Conservation (phyloP, 768 basidiomycete genomes). For the Termitomyces sp. region DNA sequence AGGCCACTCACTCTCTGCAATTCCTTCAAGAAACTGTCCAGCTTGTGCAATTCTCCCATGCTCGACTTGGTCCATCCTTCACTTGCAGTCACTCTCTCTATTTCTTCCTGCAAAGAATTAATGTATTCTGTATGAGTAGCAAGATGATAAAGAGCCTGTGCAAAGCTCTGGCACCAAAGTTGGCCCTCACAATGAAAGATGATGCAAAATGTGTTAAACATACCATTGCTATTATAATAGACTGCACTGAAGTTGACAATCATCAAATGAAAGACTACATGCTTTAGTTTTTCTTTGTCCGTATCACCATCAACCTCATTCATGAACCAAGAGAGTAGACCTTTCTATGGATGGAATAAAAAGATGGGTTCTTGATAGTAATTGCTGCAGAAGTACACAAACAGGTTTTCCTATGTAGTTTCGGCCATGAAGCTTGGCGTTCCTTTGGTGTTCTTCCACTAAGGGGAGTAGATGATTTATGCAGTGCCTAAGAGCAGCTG, state of each 20-base stretch:
- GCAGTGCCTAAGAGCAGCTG: not conserved
- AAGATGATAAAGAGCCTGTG: constrained; percentile 33
- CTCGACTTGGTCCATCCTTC: constrained; percentile 34
- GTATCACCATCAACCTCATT: constrained; percentile 30
- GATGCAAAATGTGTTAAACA: too few species aligned
- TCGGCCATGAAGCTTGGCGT: constrained; percentile 18
- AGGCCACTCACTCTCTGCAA: constrained; percentile 26
- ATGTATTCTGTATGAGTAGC: constrained; percentile 30
- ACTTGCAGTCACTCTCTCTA: constrained; percentile 28
- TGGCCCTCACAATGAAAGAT: too few species aligned
- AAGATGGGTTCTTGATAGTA: not conserved
- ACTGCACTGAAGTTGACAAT: constrained; percentile 38
- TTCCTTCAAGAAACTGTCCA: constrained; percentile 44
- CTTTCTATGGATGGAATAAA: constrained; percentile 27
- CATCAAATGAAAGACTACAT: constrained; percentile 32
- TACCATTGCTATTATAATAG: constrained; percentile 40
- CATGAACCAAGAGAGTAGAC: constrained; percentile 46
- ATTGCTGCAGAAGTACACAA: too few species aligned
- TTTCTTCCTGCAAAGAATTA: constrained; percentile 37
- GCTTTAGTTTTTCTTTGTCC: constrained; percentile 18
- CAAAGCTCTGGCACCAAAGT: constrained; percentile 26
- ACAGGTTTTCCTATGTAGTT: constrained; percentile 27
- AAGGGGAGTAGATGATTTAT: constrained; percentile 20
- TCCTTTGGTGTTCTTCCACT: constrained; percentile 22
- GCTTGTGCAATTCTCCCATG: constrained; percentile 32